These are phyloP conservation scores for Salix dunnii DNA, from an alignment of 345 rosid species.

Conservation along the genomic window DNA sequence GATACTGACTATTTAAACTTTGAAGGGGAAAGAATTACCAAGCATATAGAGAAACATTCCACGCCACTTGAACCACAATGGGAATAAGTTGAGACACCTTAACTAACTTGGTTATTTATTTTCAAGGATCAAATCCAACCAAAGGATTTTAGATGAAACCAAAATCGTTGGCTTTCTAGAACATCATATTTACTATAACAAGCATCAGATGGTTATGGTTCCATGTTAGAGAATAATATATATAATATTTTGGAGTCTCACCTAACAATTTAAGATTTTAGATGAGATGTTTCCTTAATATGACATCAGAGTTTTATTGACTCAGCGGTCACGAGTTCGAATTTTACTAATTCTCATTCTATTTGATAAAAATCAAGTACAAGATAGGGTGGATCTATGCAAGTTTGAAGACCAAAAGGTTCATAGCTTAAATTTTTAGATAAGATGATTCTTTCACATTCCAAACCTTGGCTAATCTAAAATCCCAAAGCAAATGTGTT, in stretches of 20 bases:
- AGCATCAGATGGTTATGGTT: neutral
- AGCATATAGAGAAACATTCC: too few species aligned
- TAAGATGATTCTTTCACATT: rapidly evolving
- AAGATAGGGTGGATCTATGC: rapidly evolving
- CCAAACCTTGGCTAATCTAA: neutral
- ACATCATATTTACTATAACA: neutral
- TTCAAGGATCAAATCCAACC: too few species aligned
- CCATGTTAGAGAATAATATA: too few species aligned
- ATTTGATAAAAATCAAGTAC: too few species aligned
- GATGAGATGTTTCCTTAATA: too few species aligned
- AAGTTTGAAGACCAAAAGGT: rapidly evolving
- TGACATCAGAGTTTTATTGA: rapidly evolving
- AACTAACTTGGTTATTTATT: too few species aligned
- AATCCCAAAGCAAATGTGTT: neutral
- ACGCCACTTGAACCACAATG: too few species aligned
- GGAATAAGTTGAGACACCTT: too few species aligned
- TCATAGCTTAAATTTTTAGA: rapidly evolving
- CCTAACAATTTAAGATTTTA: too few species aligned
- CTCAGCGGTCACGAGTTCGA: rapidly evolving
- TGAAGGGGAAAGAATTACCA: too few species aligned
- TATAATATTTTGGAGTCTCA: too few species aligned
- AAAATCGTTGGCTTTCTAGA: neutral
- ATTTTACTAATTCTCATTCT: rapidly evolving
- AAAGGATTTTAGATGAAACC: neutral
- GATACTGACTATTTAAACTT: neutral